Percentiles rank a stretch among this genome's conserved stretches.
phyloP scores from a whole-genome alignment of 768 basidiomycete genomes.

The Leccinum arenicola region DNA sequence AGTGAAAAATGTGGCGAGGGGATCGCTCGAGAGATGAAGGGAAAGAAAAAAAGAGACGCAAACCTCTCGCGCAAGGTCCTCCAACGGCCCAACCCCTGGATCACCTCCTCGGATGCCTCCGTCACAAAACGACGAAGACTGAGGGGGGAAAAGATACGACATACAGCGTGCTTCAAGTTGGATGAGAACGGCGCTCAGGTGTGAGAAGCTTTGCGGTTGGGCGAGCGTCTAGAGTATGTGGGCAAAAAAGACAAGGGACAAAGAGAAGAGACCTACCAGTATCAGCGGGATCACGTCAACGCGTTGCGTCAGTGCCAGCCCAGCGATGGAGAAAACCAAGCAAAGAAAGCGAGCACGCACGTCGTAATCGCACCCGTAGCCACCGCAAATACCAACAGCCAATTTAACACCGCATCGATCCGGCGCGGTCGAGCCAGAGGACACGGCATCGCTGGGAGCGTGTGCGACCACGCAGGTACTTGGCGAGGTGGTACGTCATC shows the following conservation, averaged over 20 bases:
- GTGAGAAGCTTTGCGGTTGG: conserved; percentile 18
- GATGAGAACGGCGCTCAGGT: conserved; percentile 20
- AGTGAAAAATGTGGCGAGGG: too few species aligned
- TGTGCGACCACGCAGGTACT: conserved; percentile 8
- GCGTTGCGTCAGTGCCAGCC: not conserved
- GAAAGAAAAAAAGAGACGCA: too few species aligned
- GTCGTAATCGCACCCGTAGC: conserved; percentile 26
- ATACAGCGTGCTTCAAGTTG: conserved; percentile 22
- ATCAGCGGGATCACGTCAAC: conserved; percentile 24
- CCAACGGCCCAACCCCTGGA: too few species aligned
- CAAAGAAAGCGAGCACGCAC: conserved; percentile 10
- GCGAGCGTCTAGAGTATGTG: conserved; percentile 15
- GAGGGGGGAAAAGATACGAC: conserved; percentile 1
- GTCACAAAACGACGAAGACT: not conserved
- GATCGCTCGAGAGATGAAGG: too few species aligned
- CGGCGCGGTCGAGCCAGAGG: conserved; percentile 5
- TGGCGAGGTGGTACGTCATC: conserved; percentile 24
- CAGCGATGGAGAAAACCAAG: too few species aligned
- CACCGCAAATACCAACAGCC: conserved; percentile 23
- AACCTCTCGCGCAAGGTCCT: too few species aligned
- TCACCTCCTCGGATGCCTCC: too few species aligned
- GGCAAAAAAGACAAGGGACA: not conserved
- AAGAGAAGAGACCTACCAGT: conserved; percentile 16
- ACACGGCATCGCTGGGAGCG: not conserved
- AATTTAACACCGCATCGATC: conserved; percentile 20